phyloP scores from a whole-genome alignment of 495 filamentous ascomycete species.

The Annulohypoxylon stygium region DNA sequence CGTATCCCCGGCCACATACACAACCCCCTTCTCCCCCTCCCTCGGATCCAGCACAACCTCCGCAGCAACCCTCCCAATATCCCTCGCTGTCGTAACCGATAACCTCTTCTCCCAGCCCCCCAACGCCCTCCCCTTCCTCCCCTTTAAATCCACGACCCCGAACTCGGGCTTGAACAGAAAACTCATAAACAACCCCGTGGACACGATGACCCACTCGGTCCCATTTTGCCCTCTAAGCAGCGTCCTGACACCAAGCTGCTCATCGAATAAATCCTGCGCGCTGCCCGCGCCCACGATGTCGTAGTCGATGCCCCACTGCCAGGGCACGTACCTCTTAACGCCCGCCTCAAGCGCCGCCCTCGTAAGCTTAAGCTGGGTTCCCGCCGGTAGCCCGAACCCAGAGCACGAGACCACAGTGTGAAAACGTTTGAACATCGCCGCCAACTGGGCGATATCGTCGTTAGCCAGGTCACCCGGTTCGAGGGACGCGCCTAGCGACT shows the following conservation, averaged over 20 bases:
- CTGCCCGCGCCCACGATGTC: slow-evolving; percentile 67
- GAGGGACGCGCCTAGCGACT: slow-evolving; percentile 54
- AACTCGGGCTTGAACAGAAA: slow-evolving; percentile 71
- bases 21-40: slow-evolving; percentile 52
- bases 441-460: slow-evolving; percentile 55
- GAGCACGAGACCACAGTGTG: slow-evolving; percentile 67
- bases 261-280: slow-evolving; percentile 70
- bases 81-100: slow-evolving; percentile 68
- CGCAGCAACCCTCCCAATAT: slow-evolving; percentile 71
- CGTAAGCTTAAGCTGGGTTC: slow-evolving; percentile 65
- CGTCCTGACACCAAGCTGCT: slow-evolving; percentile 69
- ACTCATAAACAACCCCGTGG: slow-evolving; percentile 73
- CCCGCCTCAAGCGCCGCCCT: slow-evolving; percentile 63
- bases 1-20: slow-evolving; percentile 72
- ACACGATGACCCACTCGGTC: slow-evolving; percentile 70
- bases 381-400: slow-evolving; percentile 65
- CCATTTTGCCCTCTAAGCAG: slow-evolving; percentile 61
- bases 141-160: slow-evolving; percentile 64
- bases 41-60: slow-evolving; percentile 58
- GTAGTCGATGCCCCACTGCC: slow-evolving; percentile 78
- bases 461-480: slow-evolving; percentile 63
- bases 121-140: slow-evolving; percentile 61
- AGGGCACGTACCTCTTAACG: slow-evolving; percentile 66
- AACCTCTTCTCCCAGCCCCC: slow-evolving; percentile 68
- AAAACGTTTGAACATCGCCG: slow-evolving; percentile 59